Conservation (phyloP, 208 protist genomes). For the Spongospora subterranea region DNA sequence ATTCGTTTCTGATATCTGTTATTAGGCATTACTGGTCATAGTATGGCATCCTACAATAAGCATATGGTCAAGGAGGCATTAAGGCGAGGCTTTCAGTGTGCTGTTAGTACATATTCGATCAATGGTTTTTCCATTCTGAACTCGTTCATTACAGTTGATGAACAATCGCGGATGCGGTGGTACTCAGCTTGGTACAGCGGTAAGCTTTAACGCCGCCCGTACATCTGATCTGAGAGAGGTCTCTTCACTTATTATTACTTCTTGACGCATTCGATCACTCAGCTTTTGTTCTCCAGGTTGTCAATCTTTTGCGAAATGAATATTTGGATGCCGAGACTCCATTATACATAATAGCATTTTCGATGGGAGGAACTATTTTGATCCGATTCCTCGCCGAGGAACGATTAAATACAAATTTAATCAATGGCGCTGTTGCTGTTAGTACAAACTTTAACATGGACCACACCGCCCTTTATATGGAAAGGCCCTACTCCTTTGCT, state of each 20-base stretch:
- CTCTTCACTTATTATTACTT: neutral
- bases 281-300: neutral
- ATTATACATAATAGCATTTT: constrained; percentile 22
- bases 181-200: neutral
- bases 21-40: constrained; percentile 11
- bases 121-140: neutral
- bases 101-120: neutral
- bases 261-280: neutral
- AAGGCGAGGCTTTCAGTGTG: constrained; percentile 42
- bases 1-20: neutral
- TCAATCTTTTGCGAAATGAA: neutral
- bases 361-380: constrained; percentile 51
- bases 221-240: constrained; percentile 16
- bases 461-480: constrained; percentile 15
- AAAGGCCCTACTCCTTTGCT: neutral
- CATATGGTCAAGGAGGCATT: constrained; percentile 14
- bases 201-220: constrained; percentile 27
- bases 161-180: constrained; percentile 50
- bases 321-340: neutral
- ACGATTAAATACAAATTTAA: neutral
- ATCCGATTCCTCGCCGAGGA: constrained; percentile 21
- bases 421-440: constrained; percentile 19
- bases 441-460: constrained; percentile 56
- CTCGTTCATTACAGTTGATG: constrained; percentile 15
- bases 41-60: constrained; percentile 36